Conservation (phyloP, 768 basidiomycete species). For the Pholiota molesta region DNA sequence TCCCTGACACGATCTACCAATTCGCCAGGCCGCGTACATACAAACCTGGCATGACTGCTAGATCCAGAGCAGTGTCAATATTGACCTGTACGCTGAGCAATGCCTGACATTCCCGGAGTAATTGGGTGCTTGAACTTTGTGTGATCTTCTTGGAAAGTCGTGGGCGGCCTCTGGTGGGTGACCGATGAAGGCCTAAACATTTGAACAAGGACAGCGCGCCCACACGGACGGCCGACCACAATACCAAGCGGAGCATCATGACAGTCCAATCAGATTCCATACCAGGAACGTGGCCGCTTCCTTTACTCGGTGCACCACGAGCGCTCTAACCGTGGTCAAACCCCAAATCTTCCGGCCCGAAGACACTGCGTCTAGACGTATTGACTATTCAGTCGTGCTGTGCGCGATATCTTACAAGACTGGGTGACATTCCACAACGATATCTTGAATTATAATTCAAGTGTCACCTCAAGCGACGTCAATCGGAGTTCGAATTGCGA, state of each 20-base stretch:
- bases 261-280: neutral
- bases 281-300: constrained; percentile 5
- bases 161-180: neutral
- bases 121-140: too few relatives aligned
- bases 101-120: too few relatives aligned
- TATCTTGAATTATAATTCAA: too few relatives aligned
- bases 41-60: neutral
- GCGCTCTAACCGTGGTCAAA: constrained; percentile 1
- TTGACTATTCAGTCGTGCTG: neutral
- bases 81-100: too few relatives aligned
- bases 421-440: too few relatives aligned
- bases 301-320: constrained; percentile 10
- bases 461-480: too few relatives aligned
- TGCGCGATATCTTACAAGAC: too few relatives aligned
- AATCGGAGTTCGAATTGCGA: too few relatives aligned
- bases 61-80: neutral
- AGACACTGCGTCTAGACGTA: neutral
- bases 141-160: too few relatives aligned
- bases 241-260: neutral
- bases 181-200: neutral
- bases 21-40: neutral
- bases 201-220: neutral
- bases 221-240: neutral
- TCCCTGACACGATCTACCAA: constrained; percentile 6
- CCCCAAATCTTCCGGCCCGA: constrained; percentile 3